phyloP scores from a whole-genome alignment of 352 stramenopile genomes.

The Phytophthora litchii region DNA sequence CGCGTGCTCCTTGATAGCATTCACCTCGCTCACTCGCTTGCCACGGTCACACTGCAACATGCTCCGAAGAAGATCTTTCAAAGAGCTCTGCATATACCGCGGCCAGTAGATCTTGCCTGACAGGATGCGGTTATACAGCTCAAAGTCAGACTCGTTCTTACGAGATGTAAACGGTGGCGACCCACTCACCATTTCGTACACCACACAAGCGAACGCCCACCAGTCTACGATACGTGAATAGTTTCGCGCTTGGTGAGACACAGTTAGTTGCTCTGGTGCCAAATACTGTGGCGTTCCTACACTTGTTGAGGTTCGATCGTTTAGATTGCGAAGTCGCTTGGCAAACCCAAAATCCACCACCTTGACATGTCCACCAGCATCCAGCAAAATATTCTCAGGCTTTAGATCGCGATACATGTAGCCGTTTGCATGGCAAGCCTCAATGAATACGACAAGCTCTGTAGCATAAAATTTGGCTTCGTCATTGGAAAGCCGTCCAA shows the following conservation, averaged over 20 bases:
- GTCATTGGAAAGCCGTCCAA: constrained; percentile 61
- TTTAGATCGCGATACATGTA: constrained; percentile 91
- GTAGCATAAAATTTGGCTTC: constrained; percentile 84
- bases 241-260: constrained; percentile 49
- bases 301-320: constrained; percentile 56
- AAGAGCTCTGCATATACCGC: constrained; percentile 41
- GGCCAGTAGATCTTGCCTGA: constrained; percentile 63
- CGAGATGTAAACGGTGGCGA: constrained; percentile 78
- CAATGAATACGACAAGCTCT: constrained; percentile 67
- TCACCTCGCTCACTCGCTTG: constrained; percentile 54
- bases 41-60: constrained; percentile 67
- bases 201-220: constrained; percentile 82
- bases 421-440: constrained; percentile 50
- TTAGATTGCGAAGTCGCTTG: constrained; percentile 38
- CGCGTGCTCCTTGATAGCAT: constrained; percentile 56
- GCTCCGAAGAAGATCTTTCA: constrained; percentile 67
- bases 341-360: constrained; percentile 78
- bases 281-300: constrained; percentile 79
- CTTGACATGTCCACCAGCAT: constrained; percentile 64
- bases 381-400: constrained; percentile 91
- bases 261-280: constrained; percentile 74
- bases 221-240: constrained; percentile 86
- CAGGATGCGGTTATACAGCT: constrained; percentile 85
- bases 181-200: constrained; percentile 84
- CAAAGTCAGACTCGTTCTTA: constrained; percentile 86